Evolutionary conservation across 2,329 filamentous ascomycete species (phyloP), one percentile per base, ranked within the genome.

Genomic region (Fusarium sp.): DNA sequence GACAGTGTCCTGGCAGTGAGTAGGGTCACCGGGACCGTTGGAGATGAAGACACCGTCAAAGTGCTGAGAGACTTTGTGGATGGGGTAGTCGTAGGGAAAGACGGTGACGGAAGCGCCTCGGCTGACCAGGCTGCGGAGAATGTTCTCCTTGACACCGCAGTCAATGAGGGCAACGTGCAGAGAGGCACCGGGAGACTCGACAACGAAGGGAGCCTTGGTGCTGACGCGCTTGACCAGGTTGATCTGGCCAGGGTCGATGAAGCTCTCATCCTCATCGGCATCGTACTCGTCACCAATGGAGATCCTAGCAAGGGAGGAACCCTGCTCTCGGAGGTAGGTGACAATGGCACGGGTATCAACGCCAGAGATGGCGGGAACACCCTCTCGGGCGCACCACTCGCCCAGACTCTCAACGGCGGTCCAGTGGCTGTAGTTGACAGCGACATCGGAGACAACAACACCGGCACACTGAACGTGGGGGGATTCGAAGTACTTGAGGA

Each of bases 61-160:
- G 89, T 98, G 95, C 85, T 97, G 94, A 67, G 97, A 94, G 41
- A 98, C 94, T 90, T 98, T 98, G 90, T 98, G 95, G 83, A 99
- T 97, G 63, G 95, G 96, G 87, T 97, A 98, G 87, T 98, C 92
- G 86, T 93, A 98, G 69, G 97, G 97, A 88, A 99, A 97, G 80
- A 95, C 94, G 45, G 97, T 98, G 74, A 97, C 94, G 74, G 94
- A 95, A 64, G 95, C 94, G 71, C 97, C 97, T 74, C 97, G 95
- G 85, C 90, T 92, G 81, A 98, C 95, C 70, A 99, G 89, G 83
- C 94, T 97, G 81, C 97, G 95, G 70, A 99, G 92, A 80, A 99
- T 99, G 88, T 99, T 99, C 90, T 99, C 97, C 91, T 99, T 99
- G 78, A 98, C 97, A 88, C 97, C 97, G 81, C 97, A 99, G 86